These are phyloP conservation scores for Daldinia loculata DNA, from an alignment of 495 filamentous ascomycete species.

Conservation along the genomic window DNA sequence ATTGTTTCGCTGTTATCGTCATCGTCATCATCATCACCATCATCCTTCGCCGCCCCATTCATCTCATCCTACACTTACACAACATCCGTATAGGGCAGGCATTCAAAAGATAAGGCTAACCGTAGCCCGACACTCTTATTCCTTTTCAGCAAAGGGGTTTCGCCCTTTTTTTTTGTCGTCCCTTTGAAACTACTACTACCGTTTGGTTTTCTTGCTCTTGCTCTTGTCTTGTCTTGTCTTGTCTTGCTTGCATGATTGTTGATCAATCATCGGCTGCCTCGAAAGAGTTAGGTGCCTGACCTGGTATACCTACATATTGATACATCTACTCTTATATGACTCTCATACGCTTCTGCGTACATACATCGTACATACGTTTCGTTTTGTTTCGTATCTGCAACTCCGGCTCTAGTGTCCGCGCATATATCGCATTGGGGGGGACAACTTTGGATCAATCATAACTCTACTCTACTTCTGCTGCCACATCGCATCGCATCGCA, in stretches of 20 bases:
- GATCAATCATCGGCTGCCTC: conserved; percentile 35
- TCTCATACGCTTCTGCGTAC: background rate
- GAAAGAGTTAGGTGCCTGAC: conserved; percentile 17
- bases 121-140: background rate
- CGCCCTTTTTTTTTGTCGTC: conserved; percentile 5
- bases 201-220: background rate
- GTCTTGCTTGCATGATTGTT: conserved; percentile 37
- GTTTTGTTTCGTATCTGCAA: conserved; percentile 3
- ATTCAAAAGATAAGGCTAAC: conserved; percentile 5
- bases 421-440: conserved; percentile 4
- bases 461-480: background rate
- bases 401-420: background rate
- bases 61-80: conserved; percentile 1
- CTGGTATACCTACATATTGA: background rate
- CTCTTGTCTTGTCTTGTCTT: background rate
- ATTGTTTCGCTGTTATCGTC: conserved; percentile 2
- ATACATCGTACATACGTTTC: background rate
- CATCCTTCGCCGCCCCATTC: conserved; percentile 9
- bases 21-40: conserved; percentile 25
- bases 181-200: background rate
- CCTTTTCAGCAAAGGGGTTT: conserved; percentile 23
- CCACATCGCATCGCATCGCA: background rate
- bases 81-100: background rate
- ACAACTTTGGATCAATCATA: background rate
- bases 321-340: conserved; percentile 5